Evolutionary conservation across 805 yeast genomes (phyloP).

Genomic region (Candida alai): DNA sequence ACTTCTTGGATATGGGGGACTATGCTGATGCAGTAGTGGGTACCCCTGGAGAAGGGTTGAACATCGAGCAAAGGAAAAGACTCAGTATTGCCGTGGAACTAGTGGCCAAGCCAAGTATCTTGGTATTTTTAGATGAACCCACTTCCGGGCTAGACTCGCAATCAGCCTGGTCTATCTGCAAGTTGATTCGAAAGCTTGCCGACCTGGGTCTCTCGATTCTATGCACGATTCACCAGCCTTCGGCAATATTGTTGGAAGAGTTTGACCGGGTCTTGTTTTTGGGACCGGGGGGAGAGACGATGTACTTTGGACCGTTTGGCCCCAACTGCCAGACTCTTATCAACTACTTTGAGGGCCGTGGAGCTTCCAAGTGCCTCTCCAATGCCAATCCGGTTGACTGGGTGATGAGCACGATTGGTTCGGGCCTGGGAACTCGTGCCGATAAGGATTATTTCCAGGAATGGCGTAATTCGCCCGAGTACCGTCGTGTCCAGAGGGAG

Average conservation of each 20-base stretch:
- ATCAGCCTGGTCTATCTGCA: conserved; percentile 36
- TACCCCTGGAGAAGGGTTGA: conserved; percentile 32
- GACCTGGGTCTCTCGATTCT: conserved; percentile 33
- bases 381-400: conserved; percentile 67
- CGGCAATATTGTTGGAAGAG: conserved; percentile 67
- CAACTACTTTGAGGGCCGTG: conserved; percentile 61
- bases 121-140: conserved; percentile 38
- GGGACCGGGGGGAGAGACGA: conserved; percentile 69
- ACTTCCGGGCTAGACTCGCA: conserved; percentile 38
- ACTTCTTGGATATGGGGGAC: conserved; percentile 50
- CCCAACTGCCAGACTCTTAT: conserved; percentile 53
- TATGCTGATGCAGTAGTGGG: conserved; percentile 32
- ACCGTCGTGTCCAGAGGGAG: conserved; percentile 53
- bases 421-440: conserved; percentile 28
- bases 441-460: conserved; percentile 21
- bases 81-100: conserved; percentile 36
- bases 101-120: conserved; percentile 37
- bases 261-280: conserved; percentile 71
- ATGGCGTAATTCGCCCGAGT: conserved; percentile 41
- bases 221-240: conserved; percentile 75
- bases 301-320: conserved; percentile 74
- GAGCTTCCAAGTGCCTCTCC: conserved; percentile 63
- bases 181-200: conserved; percentile 30
- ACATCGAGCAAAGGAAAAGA: conserved; percentile 33
- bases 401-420: conserved; percentile 27